A percentile compares a stretch with the other conserved stretches of the same genome.
Conservation (phyloP, 2,329 filamentous ascomycete genomes). For the Trichoderma harzianum region DNA sequence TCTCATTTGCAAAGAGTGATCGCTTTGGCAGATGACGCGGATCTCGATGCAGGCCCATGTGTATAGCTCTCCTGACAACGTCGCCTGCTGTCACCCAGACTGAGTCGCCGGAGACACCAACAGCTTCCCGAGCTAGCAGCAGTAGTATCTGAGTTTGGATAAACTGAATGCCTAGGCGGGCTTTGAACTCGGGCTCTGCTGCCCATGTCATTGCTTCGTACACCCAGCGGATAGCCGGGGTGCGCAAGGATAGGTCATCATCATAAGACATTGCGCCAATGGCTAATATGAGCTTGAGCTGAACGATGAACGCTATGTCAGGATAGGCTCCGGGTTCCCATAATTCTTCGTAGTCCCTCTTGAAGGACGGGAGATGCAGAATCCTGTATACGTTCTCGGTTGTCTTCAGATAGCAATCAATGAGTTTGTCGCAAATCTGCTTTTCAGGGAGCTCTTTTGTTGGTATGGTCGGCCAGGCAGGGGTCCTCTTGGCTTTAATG, state of each 20-base stretch:
- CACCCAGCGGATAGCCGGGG: conserved; percentile 52
- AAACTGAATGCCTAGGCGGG: conserved; percentile 45
- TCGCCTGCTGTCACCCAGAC: conserved; percentile 46
- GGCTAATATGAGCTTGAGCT: conserved; percentile 56
- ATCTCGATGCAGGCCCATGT: conserved; percentile 51
- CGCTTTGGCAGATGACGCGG: conserved; percentile 38
- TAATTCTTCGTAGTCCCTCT: conserved; percentile 45
- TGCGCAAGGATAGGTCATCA: conserved; percentile 46
- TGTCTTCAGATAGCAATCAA: conserved; percentile 48
- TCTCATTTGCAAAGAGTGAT: conserved; percentile 40
- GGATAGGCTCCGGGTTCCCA: conserved; percentile 38
- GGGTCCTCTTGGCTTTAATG: conserved; percentile 49
- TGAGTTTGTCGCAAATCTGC: conserved; percentile 43
- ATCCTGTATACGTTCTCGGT: conserved; percentile 48
- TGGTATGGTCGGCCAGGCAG: conserved; percentile 45
- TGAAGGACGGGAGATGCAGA: conserved; percentile 50
- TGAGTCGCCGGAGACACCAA: conserved; percentile 41
- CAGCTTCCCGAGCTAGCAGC: conserved; percentile 40
- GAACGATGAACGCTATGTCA: conserved; percentile 48
- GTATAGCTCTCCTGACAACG: conserved; percentile 44
- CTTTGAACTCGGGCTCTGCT: conserved; percentile 51
- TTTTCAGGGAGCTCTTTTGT: conserved; percentile 45
- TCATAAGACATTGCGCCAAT: conserved; percentile 53
- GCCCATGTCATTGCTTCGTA: conserved; percentile 56
- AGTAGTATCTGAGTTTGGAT: conserved; percentile 48